Base-by-base conservation (phyloP, 208 protist species). In the Acanthamoeba culbertsoni region DNA sequence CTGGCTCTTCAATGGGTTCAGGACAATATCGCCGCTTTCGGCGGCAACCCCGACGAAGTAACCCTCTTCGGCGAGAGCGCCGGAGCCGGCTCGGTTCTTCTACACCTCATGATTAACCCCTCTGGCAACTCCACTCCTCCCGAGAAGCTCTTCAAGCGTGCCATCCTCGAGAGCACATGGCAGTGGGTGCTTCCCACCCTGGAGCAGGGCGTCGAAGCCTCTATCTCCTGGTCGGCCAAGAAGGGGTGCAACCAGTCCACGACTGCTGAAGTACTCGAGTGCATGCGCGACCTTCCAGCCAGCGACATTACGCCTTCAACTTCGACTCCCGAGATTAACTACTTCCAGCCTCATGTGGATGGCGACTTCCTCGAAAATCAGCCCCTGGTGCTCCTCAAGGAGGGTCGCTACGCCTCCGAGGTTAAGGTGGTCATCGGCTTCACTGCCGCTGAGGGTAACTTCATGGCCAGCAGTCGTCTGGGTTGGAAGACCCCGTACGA, bases 1-100 rank as follows among this genome's bases (percentile, higher is more conserved):
- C 40, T 59, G 63, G 88, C 88, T 16, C 48, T 93, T 4, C 23
- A 63, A 20, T 93, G 88, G 88, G 28, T 93, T n/a, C 59, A 63
- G 8, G 8, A 93, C 7, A 93, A 93, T 42, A 93, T 93, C 40
- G 88, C 63, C 8, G 42, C 18, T 8, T 93, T 93, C 63, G 88
- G 88, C 59, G n/a, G n/a, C n/a, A n/a, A n/a, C n/a, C n/a, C n/a
- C n/a, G n/a, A n/a, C n/a, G n/a, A n/a, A n/a, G n/a, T 75, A 18
- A 75, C 65, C 28, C 23, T 75, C 14, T 40, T 75, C 65, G 65
- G 65, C 20, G 28, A 75, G 28, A 75, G 65, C 65, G 65, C 65
- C 51, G 51, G 51, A 14, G 51, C 51, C 16, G 51, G 51, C 51
- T 59, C 51, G 51, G 51, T 59, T 59, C 51, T 59, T 14, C 51